Evolutionary conservation across 306 rosid genomes (phyloP).

Genomic region (Citrullus colocynthis): DNA sequence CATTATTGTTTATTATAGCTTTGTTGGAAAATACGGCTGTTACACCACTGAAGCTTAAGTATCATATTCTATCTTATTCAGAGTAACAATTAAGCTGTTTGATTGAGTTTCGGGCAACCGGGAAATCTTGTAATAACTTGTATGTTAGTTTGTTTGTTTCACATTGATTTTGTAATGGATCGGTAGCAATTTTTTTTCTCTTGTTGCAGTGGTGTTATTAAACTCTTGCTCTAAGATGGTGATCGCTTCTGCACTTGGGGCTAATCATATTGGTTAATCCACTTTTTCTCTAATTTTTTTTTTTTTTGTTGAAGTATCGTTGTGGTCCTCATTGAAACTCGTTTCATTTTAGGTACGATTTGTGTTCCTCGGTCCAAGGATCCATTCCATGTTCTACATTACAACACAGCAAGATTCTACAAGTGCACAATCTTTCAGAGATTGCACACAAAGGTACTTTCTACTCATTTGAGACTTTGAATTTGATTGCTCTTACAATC

Average conservation of each 20-base stretch:
- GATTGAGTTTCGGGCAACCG: neutral
- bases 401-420: slow-evolving; percentile 9
- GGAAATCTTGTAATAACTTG: neutral
- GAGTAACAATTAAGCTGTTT: too few relatives aligned
- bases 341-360: slow-evolving; percentile 22
- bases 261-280: neutral
- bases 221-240: neutral
- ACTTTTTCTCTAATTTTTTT: neutral
- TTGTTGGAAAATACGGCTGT: too few relatives aligned
- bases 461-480: neutral
- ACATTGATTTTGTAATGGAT: neutral
- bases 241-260: slow-evolving; percentile 5
- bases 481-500: neutral
- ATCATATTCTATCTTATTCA: too few relatives aligned
- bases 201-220: neutral
- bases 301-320: too few relatives aligned
- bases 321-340: too few relatives aligned
- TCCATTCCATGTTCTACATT: slow-evolving; percentile 16
- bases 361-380: slow-evolving; percentile 21
- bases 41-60: too few relatives aligned
- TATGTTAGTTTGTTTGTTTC: neutral
- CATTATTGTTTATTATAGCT: too few relatives aligned
- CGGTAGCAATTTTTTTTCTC: neutral
- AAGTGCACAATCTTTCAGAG: slow-evolving; percentile 13
- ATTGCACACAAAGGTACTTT: slow-evolving; percentile 23